A percentile compares a stretch with the other conserved stretches of the same genome.
phyloP scores from a whole-genome alignment of 164 flowering plant genomes.

The Pachysandra terminalis region DNA sequence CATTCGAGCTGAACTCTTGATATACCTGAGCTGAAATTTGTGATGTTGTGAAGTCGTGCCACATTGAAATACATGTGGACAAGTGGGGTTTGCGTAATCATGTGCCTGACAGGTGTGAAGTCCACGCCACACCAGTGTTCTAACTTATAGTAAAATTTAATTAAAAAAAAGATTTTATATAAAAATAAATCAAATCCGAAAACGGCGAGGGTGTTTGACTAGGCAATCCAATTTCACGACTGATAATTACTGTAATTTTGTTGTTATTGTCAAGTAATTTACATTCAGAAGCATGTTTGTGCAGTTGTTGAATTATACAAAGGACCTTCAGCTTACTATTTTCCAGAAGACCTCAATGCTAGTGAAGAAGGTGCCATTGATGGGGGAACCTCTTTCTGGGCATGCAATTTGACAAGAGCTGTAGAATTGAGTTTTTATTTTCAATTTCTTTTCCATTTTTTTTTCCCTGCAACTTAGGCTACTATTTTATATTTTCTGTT shows the following conservation, averaged over 20 bases:
- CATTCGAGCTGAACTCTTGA: too few species aligned
- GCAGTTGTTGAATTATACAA: slow-evolving; percentile 50
- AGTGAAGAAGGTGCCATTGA: slow-evolving; percentile 51
- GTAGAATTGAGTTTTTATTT: not conserved
- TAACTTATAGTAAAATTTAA: not conserved
- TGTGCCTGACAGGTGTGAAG: too few species aligned
- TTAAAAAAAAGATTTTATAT: too few species aligned
- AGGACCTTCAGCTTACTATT: slow-evolving; percentile 52
- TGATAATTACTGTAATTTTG: too few species aligned
- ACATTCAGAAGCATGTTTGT: not conserved
- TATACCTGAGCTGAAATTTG: too few species aligned
- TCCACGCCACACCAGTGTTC: not conserved
- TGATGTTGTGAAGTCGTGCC: too few species aligned
- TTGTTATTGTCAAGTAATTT: not conserved
- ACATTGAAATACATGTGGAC: too few species aligned
- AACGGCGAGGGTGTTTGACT: too few species aligned
- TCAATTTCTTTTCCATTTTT: not conserved
- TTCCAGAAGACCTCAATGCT: slow-evolving; percentile 82
- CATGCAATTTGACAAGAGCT: too few species aligned
- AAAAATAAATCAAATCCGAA: too few species aligned
- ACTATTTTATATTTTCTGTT: slow-evolving; percentile 12
- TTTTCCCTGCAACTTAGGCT: slow-evolving; percentile 1
- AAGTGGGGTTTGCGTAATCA: too few species aligned
- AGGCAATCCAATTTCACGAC: too few species aligned
- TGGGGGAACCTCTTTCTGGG: not conserved